Base-by-base conservation (phyloP, 1,284 basidiomycete species). In the Volvariella volvacea region DNA sequence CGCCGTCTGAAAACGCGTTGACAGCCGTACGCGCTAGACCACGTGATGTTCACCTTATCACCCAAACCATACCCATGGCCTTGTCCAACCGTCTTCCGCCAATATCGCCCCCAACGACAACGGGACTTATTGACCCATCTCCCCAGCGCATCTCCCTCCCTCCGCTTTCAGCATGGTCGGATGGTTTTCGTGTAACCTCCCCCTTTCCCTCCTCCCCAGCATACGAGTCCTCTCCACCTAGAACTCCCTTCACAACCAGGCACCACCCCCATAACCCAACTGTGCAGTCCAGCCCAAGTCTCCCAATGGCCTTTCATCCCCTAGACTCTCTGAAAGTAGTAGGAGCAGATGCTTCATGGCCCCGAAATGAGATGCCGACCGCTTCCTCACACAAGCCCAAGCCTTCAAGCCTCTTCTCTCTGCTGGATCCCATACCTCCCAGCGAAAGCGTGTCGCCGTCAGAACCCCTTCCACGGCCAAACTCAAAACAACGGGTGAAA, bases 1-100 rank as follows among this genome's bases (percentile, higher is more conserved):
- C 44, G 44, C 57, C 66, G 68, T 66, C 65, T 65, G 25, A 66
- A 69, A 66, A 62, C 64, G 63, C 63, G 66, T 68, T 70, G 59
- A 66, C 54, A 40, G 21, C 49, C 52, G 56, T 54, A 59, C 64
- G 57, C 58, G 59, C 49, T 45, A 34, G 44, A 38, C 17, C 68
- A 69, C 67, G 68, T 70, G 67, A 69, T 49, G 33, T 32, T 30
- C 14, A 7, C 34, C 41, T 47, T 33, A 33, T 43, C 41, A 16
- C 22, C 19, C 33, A 39, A 36, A n/a, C n/a, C n/a, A n/a, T n/a
- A n/a, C n/a, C n/a, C n/a, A 28, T 36, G 14, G 4, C 25, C 41
- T 42, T 47, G 37, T 25, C 25, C 43, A 30, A 20, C 16, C 20
- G 22, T 22, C 14, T 15, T 40, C 63, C 46, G 56, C 54, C 51